These are phyloP conservation scores for Theobroma grandiflorum DNA, from an alignment of 441 rosid genomes.

Conservation along the genomic window DNA sequence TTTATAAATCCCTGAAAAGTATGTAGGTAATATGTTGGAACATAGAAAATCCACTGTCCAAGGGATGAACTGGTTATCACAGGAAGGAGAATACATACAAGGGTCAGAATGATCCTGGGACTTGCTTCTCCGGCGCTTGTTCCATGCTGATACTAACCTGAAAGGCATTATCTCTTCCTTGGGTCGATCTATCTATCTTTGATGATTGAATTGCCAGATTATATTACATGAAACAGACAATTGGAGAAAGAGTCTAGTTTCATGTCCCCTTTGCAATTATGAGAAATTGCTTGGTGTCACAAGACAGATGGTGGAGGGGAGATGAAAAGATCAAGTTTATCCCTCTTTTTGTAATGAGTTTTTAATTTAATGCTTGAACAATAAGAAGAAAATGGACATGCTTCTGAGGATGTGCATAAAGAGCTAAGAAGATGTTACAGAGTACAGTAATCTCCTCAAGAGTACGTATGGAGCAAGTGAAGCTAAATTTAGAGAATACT, in stretches of 20 bases:
- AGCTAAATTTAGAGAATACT: constrained; percentile 52
- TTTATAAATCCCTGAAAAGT: constrained; percentile 73
- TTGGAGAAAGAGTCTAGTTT: constrained; percentile 18
- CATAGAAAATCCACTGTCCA: not conserved
- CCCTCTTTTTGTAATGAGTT: not conserved
- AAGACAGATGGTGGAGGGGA: not conserved
- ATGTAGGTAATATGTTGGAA: constrained; percentile 20
- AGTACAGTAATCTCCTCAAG: constrained; percentile 37
- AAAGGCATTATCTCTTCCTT: constrained; percentile 66
- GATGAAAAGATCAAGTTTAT: not conserved
- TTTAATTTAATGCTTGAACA: constrained; percentile 16
- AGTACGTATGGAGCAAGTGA: constrained; percentile 52
- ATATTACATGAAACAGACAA: constrained; percentile 21
- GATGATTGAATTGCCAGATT: constrained; percentile 27
- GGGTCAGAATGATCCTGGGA: constrained; percentile 76
- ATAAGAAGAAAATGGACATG: constrained; percentile 38
- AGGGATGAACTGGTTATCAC: constrained; percentile 27
- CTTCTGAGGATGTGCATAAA: constrained; percentile 17
- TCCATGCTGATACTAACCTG: constrained; percentile 87
- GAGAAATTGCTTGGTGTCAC: constrained; percentile 16
- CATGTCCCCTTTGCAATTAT: constrained; percentile 24
- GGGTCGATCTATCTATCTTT: constrained; percentile 18
- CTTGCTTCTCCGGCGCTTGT: constrained; percentile 90
- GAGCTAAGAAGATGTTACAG: constrained; percentile 17
- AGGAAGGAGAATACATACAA: constrained; percentile 56